These are phyloP conservation scores for Rhodotorula taiwanensis DNA, from an alignment of 768 basidiomycete genomes.

Conservation along the genomic window DNA sequence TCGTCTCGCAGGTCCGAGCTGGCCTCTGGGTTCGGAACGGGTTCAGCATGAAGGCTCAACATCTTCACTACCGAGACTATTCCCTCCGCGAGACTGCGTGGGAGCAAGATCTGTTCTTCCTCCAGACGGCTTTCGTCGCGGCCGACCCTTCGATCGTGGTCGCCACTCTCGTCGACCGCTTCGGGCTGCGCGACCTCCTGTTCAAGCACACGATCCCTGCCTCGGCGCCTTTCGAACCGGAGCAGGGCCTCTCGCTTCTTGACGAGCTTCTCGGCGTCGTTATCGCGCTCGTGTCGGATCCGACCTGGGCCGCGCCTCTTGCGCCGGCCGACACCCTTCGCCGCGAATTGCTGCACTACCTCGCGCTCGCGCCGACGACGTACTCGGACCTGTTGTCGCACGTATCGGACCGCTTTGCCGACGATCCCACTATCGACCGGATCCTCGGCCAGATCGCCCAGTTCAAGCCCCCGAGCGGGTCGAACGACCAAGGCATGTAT, in stretches of 20 bases:
- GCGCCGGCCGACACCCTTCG: conserved; percentile 59
- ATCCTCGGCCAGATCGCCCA: conserved; percentile 70
- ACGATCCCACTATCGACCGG: conserved; percentile 72
- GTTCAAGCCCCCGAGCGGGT: conserved; percentile 65
- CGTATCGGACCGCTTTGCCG: conserved; percentile 79
- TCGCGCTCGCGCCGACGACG: conserved; percentile 77
- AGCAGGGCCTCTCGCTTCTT: conserved; percentile 73
- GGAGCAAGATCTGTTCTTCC: conserved; percentile 86
- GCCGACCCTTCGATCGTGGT: conserved; percentile 70
- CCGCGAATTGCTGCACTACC: conserved; percentile 80
- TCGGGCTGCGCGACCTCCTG: conserved; percentile 74
- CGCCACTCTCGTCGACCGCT: conserved; percentile 81
- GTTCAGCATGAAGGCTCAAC: conserved; percentile 86
- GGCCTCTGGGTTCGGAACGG: conserved; percentile 98
- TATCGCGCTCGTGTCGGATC: conserved; percentile 78
- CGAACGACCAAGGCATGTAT: conserved; percentile 75
- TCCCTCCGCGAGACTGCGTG: conserved; percentile 92
- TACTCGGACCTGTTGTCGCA: conserved; percentile 88
- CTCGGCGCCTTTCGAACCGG: conserved; percentile 57
- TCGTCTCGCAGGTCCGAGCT: conserved; percentile 90
- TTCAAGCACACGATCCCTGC: conserved; percentile 43
- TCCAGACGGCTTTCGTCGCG: conserved; percentile 75
- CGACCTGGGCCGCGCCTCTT: conserved; percentile 64
- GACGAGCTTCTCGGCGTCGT: conserved; percentile 85
- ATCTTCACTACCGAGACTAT: conserved; percentile 92